Percentiles rank a stretch among this genome's conserved stretches.
phyloP scores from a whole-genome alignment of 2,329 filamentous ascomycete species.

The Bipolaris cookei region DNA sequence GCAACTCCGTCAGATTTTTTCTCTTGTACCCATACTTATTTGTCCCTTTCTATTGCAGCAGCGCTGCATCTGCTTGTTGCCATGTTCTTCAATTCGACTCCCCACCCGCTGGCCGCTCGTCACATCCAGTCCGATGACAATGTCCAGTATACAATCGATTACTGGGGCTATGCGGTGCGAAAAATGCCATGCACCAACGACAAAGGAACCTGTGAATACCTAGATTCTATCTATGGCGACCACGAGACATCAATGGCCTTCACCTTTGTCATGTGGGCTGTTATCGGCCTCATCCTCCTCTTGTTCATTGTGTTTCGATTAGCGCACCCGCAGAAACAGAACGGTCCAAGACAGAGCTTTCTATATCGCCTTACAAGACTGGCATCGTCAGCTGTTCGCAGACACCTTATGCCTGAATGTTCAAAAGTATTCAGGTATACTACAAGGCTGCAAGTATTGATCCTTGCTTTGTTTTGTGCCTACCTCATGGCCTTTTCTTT shows the following conservation, averaged over 20 bases:
- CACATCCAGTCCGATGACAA: conserved; percentile 8
- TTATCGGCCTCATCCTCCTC: conserved; percentile 6
- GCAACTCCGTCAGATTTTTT: neutral
- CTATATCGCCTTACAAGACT: conserved; percentile 9
- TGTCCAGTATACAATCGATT: conserved; percentile 13
- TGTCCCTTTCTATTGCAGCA: conserved; percentile 6
- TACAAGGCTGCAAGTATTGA: conserved; percentile 8
- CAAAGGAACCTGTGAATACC: conserved; percentile 10
- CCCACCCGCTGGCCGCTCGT: conserved; percentile 8
- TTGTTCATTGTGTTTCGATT: conserved; percentile 7
- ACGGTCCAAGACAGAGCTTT: conserved; percentile 8
- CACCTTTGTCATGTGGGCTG: conserved; percentile 12
- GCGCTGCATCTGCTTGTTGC: conserved; percentile 10
- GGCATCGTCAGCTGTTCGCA: neutral
- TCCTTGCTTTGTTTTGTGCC: conserved; percentile 8
- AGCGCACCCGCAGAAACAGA: neutral
- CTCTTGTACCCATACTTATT: conserved; percentile 2
- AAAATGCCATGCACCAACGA: conserved; percentile 13
- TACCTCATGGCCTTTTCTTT: conserved; percentile 12
- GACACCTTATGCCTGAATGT: conserved; percentile 5
- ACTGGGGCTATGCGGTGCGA: conserved; percentile 13
- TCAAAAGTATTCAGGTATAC: conserved; percentile 8
- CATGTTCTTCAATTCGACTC: conserved; percentile 11
- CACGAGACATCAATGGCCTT: conserved; percentile 13
- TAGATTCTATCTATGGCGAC: conserved; percentile 9